A percentile compares a stretch with the other conserved stretches of the same genome.
Evolutionary conservation across 2,329 filamentous ascomycete species (phyloP).

Genomic region (Monosporascus ibericus): DNA sequence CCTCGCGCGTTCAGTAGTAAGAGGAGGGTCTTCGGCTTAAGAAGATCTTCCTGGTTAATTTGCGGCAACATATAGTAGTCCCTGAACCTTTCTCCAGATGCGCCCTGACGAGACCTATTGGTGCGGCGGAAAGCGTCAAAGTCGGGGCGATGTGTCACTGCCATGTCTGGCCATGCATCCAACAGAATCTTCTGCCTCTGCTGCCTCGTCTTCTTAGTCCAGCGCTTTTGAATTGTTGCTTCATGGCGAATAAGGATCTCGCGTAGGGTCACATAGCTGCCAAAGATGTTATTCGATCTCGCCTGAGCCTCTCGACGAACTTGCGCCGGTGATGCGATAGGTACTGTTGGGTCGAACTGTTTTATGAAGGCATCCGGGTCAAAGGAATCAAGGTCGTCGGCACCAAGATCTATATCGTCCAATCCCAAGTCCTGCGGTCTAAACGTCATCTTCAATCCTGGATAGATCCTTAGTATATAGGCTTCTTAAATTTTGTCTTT

Average conservation of each 20-base stretch:
- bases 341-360: neutral
- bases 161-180: conserved; percentile 4
- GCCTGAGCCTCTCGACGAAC: neutral
- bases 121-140: neutral
- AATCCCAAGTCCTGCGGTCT: too few species aligned
- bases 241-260: conserved; percentile 3
- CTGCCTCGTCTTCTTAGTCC: conserved; percentile 1
- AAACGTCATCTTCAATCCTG: too few species aligned
- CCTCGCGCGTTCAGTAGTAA: conserved; percentile 48
- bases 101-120: neutral
- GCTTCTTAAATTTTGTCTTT: too few species aligned
- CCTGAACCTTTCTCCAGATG: neutral
- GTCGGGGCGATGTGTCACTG: conserved; percentile 2
- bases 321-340: neutral
- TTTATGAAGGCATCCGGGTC: neutral
- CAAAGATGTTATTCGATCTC: neutral
- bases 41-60: conserved; percentile 53
- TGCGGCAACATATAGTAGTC: conserved; percentile 38
- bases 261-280: neutral
- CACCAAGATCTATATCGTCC: neutral
- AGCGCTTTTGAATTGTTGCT: conserved; percentile 1
- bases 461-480: too few species aligned
- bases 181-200: conserved; percentile 4
- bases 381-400: neutral
- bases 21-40: conserved; percentile 34